Evolutionary conservation across 192 early-diverging fungal species (phyloP), one percentile per base, ranked within the genome.

Genomic region (Coemansia sp.): DNA sequence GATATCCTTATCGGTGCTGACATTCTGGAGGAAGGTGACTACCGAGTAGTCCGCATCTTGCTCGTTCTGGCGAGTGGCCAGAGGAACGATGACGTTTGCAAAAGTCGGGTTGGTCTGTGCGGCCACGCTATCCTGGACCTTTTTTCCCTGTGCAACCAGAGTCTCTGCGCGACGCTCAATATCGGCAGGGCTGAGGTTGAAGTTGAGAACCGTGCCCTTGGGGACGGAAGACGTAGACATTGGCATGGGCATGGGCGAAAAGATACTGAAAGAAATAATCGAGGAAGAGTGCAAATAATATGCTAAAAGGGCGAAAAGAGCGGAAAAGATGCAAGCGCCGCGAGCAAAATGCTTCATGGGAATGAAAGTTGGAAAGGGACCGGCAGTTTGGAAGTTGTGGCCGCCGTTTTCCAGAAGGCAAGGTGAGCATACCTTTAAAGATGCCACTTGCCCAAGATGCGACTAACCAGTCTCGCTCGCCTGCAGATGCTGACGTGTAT

Each of bases 1-100:
- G 8, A 90, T 82, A 38, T 74, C 84, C 68, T 84, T 85, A 62
- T 90, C 84, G 34, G 80, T 73, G 69, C 80, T 82, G 37, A 76
- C 63, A 61, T 83, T 72, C 58, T 83, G 76, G 41, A 85, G 30
- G 49, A 84, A 80, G 15, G 74, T 74, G 27, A 70, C 67, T 2
- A 84, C 69, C 16, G 55, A 39, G 58, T 70, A 77, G 5, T 80
- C 71, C 2, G 69, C 72, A 30, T 60, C 27, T 4, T 68, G 66
- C 30, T 74, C 70, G 66, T 81, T 85, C 43, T 82, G 76, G 53
- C 66, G 71, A 47, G 44, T 52, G 45, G 60, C 76, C 34, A 85
- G 65, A 24, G 79, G 84, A 60, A 69, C 68, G 35, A 85, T 65
- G 18, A 79, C 80, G 49, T 56, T 82, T 16, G 70, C 76, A 61